These are phyloP conservation scores for Alternaria sp. DNA, from an alignment of 2,329 filamentous ascomycete species.

Conservation along the genomic window DNA sequence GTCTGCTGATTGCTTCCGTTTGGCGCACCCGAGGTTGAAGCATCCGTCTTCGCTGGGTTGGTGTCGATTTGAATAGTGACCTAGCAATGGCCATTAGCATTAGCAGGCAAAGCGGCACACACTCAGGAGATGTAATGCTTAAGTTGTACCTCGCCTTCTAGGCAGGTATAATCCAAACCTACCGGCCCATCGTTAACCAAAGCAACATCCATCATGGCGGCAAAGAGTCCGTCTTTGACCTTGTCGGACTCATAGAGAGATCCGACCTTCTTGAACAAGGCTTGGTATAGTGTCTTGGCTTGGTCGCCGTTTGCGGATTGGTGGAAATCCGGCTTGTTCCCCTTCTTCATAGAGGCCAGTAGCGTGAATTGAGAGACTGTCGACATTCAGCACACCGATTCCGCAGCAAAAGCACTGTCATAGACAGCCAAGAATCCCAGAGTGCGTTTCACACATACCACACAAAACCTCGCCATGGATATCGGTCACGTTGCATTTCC, in stretches of 20 bases:
- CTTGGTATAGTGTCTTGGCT: slow-evolving; percentile 80
- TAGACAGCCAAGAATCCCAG: background rate
- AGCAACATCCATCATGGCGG: slow-evolving; percentile 98
- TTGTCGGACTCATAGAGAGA: slow-evolving; percentile 73
- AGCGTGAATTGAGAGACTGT: slow-evolving; percentile 96
- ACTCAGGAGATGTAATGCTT: slow-evolving; percentile 16
- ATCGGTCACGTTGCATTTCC: slow-evolving; percentile 89
- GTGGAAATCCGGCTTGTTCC: slow-evolving; percentile 94
- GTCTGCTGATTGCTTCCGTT: slow-evolving; percentile 9
- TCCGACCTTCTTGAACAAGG: slow-evolving; percentile 79
- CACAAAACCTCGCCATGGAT: slow-evolving; percentile 93
- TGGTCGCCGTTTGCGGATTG: slow-evolving; percentile 79
- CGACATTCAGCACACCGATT: slow-evolving; percentile 16
- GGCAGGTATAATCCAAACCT: slow-evolving; percentile 65
- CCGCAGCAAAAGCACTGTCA: background rate
- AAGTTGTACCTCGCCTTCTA: slow-evolving; percentile 62
- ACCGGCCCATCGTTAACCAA: slow-evolving; percentile 84
- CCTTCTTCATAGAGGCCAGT: slow-evolving; percentile 91
- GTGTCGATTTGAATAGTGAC: slow-evolving; percentile 59
- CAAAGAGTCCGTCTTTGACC: slow-evolving; percentile 95
- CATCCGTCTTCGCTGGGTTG: slow-evolving; percentile 51
- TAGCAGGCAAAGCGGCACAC: background rate
- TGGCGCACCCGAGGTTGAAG: slow-evolving; percentile 25
- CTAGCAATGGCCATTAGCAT: slow-evolving; percentile 31
- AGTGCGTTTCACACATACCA: slow-evolving; percentile 62